Conservation (phyloP, 306 rosid species). For the Cucumis cinereus region DNA sequence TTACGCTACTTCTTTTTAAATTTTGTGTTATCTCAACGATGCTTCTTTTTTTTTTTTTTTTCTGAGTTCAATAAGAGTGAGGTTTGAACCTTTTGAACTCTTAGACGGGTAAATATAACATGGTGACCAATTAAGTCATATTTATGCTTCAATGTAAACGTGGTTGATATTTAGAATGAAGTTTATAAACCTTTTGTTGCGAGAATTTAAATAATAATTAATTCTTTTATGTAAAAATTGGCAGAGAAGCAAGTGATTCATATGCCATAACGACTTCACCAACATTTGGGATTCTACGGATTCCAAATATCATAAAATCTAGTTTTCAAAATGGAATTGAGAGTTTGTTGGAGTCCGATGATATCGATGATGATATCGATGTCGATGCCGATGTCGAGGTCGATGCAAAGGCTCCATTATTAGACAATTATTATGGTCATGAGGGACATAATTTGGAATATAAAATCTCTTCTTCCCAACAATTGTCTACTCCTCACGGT, state of each 20-base stretch:
- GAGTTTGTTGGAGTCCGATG: not conserved
- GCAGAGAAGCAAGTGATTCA: slow-evolving; percentile 61
- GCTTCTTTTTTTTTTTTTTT: too few species aligned
- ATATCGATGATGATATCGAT: not conserved
- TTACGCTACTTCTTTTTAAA: too few species aligned
- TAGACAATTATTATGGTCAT: slow-evolving; percentile 11
- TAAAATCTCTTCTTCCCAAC: slow-evolving; percentile 20
- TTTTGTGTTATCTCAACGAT: too few species aligned
- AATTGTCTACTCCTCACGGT: slow-evolving; percentile 32
- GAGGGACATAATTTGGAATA: not conserved
- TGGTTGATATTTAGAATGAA: too few species aligned
- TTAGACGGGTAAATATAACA: too few species aligned
- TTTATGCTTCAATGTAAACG: too few species aligned
- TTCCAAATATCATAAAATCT: not conserved
- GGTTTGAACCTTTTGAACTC: too few species aligned
- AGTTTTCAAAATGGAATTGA: not conserved
- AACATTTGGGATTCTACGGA: not conserved
- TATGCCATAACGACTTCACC: slow-evolving; percentile 38
- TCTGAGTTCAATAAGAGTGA: too few species aligned
- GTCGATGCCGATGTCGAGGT: not conserved
- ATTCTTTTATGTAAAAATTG: not conserved
- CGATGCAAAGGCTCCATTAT: slow-evolving; percentile 24
- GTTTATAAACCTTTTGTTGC: too few species aligned
- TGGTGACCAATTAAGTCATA: too few species aligned
- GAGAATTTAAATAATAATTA: too few species aligned